Base-by-base conservation (phyloP, 139 green algal genomes). In the Edaphochlamys debaryana region DNA sequence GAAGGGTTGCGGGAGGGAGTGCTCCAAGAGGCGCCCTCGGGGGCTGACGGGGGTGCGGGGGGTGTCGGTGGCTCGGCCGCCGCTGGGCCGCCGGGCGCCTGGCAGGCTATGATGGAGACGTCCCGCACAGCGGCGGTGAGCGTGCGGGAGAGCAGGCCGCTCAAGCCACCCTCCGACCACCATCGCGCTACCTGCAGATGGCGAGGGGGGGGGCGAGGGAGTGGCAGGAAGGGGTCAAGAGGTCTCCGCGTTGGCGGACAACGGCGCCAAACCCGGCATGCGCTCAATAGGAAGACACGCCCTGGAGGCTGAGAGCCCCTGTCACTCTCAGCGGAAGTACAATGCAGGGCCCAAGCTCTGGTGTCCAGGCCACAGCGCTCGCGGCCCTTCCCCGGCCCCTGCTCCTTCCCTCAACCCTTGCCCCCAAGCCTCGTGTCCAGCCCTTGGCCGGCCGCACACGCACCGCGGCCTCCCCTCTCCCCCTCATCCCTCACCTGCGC, bases 61-160 rank as follows among this genome's bases (percentile, higher is more conserved):
- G 15, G 52, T 20, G 17, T 30, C 15, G 52, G 15, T 25, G 56
- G 25, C 4, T 23, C 23, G 38, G 25, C 34, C 0, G 72, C 38
- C 1, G 56, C 37, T 27, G 73, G 56, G 40, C 56, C 56, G 29
- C 56, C 56, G 6, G 73, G 73, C 7, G 73, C 73, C 30, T 58
- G 69, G 73, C n/a, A 62, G 73, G 36, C 67, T 1, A 80, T 29
- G 23, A 56, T 69, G 4, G 73, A 56, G 25, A 80, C 38, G 20
- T 80, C 73, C 3, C 56, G 56, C 5, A 80, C 73, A 3, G 58
- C 56, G 2, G 41, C 2, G 17, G 52, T 8, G 73, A 69, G 58
- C 0, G 58, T 13, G 11, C 25, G 52, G 54, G 67, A 38, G 27
- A 80, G 38, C n/a, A 80, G n/a, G 23, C 29, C 60, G 58, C 36